A percentile compares a stretch with the other conserved stretches of the same genome.
These are phyloP conservation scores for Vaccinium macrocarpon DNA, from an alignment of 148 eudicot species.

Conservation along the genomic window DNA sequence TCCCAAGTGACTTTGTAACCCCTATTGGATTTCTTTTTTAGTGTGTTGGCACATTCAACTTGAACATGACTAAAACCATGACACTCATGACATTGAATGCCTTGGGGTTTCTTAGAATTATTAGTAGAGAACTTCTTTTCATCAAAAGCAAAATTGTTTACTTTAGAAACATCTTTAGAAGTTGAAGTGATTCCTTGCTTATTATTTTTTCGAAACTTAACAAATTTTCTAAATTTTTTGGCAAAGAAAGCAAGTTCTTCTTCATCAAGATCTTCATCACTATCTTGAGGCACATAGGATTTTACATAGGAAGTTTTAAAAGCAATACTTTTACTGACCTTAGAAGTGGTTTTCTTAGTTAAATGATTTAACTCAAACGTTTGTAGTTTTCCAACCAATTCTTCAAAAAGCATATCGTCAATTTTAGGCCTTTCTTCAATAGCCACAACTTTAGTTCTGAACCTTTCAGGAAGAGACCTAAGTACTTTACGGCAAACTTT, in stretches of 20 bases:
- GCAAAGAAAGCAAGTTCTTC: neutral
- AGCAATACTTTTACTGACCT: too few species aligned
- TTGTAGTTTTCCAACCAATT: too few species aligned
- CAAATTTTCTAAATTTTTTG: neutral
- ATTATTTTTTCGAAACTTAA: neutral
- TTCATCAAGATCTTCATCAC: neutral
- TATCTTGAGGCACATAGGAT: neutral
- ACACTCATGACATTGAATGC: neutral
- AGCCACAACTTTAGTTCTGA: too few species aligned
- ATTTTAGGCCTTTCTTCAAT: too few species aligned
- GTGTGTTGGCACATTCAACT: neutral
- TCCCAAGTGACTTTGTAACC: neutral
- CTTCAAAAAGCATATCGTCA: too few species aligned
- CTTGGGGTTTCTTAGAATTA: neutral
- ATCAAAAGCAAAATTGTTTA: neutral
- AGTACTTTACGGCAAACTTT: too few species aligned
- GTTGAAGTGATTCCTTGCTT: neutral
- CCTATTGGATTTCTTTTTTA: neutral
- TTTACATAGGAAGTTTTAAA: too few species aligned
- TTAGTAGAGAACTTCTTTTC: neutral
- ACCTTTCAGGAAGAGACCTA: too few species aligned
- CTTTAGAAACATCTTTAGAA: neutral
- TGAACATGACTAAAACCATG: neutral
- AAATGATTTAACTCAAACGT: too few species aligned
- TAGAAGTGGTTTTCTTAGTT: too few species aligned